Evolutionary conservation across 2,329 filamentous ascomycete genomes (phyloP).

Genomic region (Bisporella sp.): DNA sequence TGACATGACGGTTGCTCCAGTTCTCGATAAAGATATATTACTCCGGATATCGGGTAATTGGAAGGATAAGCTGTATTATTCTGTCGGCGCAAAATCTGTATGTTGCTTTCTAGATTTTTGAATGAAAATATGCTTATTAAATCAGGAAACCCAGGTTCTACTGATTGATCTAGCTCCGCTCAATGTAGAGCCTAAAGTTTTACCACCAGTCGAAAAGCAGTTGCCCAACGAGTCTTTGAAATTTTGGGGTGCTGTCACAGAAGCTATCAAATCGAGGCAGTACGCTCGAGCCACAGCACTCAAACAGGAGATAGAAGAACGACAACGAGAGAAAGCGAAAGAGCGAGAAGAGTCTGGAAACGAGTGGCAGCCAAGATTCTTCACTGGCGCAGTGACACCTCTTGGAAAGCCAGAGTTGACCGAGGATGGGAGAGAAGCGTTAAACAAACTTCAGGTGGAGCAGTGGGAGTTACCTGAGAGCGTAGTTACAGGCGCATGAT

Average conservation of each 20-base stretch:
- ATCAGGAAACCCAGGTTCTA: conserved; percentile 54
- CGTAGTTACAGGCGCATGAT: no score
- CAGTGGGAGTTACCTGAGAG: conserved; percentile 25
- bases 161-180: conserved; percentile 88
- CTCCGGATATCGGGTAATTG: conserved; percentile 79
- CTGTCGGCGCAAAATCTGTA: conserved; percentile 43
- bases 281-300: conserved; percentile 76
- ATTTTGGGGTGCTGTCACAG: conserved; percentile 83
- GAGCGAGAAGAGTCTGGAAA: conserved; percentile 64
- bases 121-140: background rate
- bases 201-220: conserved; percentile 73
- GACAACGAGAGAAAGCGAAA: conserved; percentile 76
- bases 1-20: no score
- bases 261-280: conserved; percentile 77
- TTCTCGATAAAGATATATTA: conserved; percentile 77
- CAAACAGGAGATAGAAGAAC: conserved; percentile 89
- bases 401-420: conserved; percentile 57
- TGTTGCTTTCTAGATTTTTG: background rate
- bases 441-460: conserved; percentile 48
- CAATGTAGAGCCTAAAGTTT: conserved; percentile 66
- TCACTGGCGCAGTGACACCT: conserved; percentile 55
- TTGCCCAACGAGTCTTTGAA: conserved; percentile 83
- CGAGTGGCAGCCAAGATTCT: conserved; percentile 84
- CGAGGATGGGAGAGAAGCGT: conserved; percentile 49
- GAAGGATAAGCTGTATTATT: conserved; percentile 64